phyloP scores from a whole-genome alignment of 257 asterid species.

The Solanum tacnaense region DNA sequence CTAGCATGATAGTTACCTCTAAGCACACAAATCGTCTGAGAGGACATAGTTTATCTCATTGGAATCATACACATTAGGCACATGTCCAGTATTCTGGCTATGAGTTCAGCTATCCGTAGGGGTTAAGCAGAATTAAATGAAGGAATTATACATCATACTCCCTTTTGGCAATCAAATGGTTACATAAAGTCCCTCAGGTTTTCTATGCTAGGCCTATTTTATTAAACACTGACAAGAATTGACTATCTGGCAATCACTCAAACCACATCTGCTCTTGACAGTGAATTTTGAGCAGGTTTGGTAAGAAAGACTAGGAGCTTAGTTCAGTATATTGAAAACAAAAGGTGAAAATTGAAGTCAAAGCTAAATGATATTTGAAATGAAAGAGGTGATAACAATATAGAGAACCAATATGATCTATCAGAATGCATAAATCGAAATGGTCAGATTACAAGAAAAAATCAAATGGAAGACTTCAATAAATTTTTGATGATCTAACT shows the following conservation, averaged over 20 bases:
- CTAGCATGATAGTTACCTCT: neutral
- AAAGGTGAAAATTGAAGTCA: neutral
- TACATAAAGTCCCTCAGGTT: neutral
- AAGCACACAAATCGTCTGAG: neutral
- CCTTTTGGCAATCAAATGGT: neutral
- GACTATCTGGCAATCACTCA: neutral
- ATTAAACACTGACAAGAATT: neutral
- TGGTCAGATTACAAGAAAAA: neutral
- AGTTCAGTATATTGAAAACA: neutral
- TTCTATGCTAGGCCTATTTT: neutral
- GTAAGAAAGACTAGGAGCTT: neutral
- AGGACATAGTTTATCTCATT: neutral
- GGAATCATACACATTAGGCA: neutral
- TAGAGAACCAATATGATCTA: neutral
- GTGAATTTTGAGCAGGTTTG: neutral
- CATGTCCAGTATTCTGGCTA: neutral
- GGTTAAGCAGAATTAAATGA: neutral
- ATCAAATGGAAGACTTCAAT: neutral
- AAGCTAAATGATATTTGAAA: neutral
- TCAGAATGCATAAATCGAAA: neutral
- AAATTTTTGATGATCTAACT: neutral
- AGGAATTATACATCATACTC: neutral
- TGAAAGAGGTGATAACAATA: neutral
- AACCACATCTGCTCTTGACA: neutral
- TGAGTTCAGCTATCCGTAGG: neutral